Conservation (phyloP, 257 asterid species). For the Salvia hispanica region DNA sequence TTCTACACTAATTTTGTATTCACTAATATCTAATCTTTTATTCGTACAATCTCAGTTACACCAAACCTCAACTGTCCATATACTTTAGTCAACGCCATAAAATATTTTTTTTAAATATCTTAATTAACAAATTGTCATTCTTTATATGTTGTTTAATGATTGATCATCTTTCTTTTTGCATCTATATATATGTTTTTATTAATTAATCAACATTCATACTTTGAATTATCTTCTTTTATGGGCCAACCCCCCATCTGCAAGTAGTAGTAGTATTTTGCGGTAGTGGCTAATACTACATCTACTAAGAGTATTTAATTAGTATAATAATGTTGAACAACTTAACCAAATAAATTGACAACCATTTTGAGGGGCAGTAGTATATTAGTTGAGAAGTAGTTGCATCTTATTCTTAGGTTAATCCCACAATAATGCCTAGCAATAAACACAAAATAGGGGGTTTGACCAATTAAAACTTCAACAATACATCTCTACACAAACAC, state of each 20-base stretch:
- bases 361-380: slow-evolving; percentile 15
- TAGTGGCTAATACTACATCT: neutral
- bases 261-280: neutral
- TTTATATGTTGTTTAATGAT: neutral
- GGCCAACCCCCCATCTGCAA: too few species aligned
- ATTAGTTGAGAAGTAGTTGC: slow-evolving; percentile 38
- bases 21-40: neutral
- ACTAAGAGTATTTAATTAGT: too few species aligned
- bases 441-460: too few species aligned
- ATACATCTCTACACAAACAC: slow-evolving; percentile 22
- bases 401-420: slow-evolving; percentile 27
- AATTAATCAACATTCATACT: too few species aligned
- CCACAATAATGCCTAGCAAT: neutral
- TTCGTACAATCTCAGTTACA: neutral
- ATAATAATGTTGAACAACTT: slow-evolving; percentile 30
- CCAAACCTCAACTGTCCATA: slow-evolving; percentile 34
- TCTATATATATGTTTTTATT: too few species aligned
- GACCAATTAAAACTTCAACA: slow-evolving; percentile 29
- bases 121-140: neutral
- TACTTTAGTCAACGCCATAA: slow-evolving; percentile 33
- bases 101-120: neutral
- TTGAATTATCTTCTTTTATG: too few species aligned
- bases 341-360: slow-evolving; percentile 28
- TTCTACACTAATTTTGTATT: neutral
- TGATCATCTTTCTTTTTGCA: too few species aligned